Evolutionary conservation across 768 basidiomycete genomes (phyloP).

Genomic region (Calocera viscosa): DNA sequence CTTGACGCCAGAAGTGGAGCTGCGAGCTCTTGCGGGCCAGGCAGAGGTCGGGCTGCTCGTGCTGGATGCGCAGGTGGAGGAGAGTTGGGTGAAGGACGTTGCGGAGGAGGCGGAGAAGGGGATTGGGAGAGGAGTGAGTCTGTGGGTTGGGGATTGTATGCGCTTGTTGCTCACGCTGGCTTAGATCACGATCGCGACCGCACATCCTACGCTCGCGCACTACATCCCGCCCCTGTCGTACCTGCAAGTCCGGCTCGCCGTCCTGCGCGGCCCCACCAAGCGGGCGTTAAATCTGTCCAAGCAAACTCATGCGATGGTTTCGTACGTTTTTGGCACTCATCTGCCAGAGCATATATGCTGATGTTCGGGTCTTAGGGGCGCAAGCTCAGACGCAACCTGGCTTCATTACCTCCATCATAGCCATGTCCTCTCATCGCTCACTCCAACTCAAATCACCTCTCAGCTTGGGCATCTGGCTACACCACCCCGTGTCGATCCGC

Average conservation of each 20-base stretch:
- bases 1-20: neutral
- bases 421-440: neutral
- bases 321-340: neutral
- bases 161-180: neutral
- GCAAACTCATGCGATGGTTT: neutral
- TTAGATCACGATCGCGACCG: neutral
- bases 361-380: neutral
- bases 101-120: neutral
- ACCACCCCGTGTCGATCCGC: neutral
- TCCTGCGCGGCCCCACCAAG: neutral
- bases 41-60: constrained; percentile 4
- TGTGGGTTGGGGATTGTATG: neutral
- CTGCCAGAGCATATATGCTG: neutral
- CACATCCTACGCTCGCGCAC: neutral
- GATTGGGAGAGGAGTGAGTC: neutral
- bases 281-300: neutral
- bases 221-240: neutral
- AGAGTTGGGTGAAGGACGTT: constrained; percentile 10
- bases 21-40: neutral
- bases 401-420: constrained; percentile 2
- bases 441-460: neutral
- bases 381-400: neutral
- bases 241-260: neutral
- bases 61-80: constrained; percentile 13
- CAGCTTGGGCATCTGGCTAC: neutral